A percentile compares a stretch with the other conserved stretches of the same genome.
These are phyloP conservation scores for Cyclostephanos tholiformis DNA, from an alignment of 108 stramenopile genomes.

Conservation along the genomic window DNA sequence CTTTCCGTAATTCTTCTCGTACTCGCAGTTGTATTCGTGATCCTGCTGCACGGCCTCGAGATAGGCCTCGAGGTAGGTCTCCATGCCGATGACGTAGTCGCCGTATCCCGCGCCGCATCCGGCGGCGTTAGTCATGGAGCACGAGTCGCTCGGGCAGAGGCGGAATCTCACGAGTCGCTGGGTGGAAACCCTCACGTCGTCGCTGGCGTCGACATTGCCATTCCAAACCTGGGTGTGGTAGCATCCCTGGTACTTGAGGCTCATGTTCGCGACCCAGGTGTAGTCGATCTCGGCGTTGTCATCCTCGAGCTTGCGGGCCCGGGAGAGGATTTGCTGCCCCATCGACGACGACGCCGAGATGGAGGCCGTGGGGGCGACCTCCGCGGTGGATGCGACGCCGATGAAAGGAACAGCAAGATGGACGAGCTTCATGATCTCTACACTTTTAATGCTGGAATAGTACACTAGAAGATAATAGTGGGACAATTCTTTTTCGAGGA, in stretches of 20 bases:
- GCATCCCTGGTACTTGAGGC: slow-evolving; percentile 90
- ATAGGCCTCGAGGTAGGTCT: slow-evolving; percentile 73
- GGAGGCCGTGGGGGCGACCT: slow-evolving; percentile 12
- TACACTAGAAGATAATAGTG: no score
- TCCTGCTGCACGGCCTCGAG: slow-evolving; percentile 54
- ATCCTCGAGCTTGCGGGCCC: slow-evolving; percentile 61
- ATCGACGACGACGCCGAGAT: slow-evolving; percentile 58
- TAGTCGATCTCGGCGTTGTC: slow-evolving; percentile 50
- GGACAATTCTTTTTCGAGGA: no score
- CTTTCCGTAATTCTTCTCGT: slow-evolving; percentile 53
- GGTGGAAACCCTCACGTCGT: slow-evolving; percentile 71
- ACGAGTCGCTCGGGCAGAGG: slow-evolving; percentile 68
- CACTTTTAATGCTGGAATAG: no score
- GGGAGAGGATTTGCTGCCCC: slow-evolving; percentile 56
- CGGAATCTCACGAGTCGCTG: slow-evolving; percentile 84
- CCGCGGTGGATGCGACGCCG: slow-evolving; percentile 18
- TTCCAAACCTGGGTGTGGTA: slow-evolving; percentile 83
- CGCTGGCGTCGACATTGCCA: slow-evolving; percentile 61
- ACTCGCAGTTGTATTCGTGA: slow-evolving; percentile 61
- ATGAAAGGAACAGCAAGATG: slow-evolving; percentile 13
- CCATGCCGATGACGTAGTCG: slow-evolving; percentile 88
- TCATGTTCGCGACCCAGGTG: slow-evolving; percentile 75
- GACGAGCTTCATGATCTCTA: slow-evolving; percentile 26
- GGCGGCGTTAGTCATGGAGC: slow-evolving; percentile 54
- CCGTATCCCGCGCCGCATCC: slow-evolving; percentile 74